phyloP scores from a whole-genome alignment of 768 basidiomycete genomes.

The Phallus indusiatus region DNA sequence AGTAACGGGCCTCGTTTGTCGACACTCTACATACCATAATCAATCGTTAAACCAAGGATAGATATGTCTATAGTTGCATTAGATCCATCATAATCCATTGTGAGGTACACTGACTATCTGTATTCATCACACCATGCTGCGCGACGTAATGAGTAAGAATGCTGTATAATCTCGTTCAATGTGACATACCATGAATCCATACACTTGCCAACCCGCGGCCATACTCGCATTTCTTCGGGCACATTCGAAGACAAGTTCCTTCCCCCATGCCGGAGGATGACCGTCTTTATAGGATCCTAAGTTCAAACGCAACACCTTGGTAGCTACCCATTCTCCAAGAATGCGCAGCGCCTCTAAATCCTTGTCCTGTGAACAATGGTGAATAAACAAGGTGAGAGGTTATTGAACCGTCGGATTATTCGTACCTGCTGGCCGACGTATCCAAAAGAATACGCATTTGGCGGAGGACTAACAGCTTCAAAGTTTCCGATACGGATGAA shows the following conservation, averaged over 20 bases:
- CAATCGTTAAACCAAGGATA: slow-evolving; percentile 37
- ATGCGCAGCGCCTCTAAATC: slow-evolving; percentile 67
- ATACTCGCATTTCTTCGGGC: slow-evolving; percentile 81
- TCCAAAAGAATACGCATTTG: slow-evolving; percentile 49
- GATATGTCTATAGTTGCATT: slow-evolving; percentile 23
- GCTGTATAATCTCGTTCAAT: neutral
- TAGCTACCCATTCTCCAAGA: slow-evolving; percentile 66
- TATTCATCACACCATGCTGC: slow-evolving; percentile 86
- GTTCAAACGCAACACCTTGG: slow-evolving; percentile 42
- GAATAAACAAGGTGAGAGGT: neutral
- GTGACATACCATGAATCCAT: slow-evolving; percentile 61
- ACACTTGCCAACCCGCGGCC: slow-evolving; percentile 94
- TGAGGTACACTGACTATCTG: slow-evolving; percentile 60
- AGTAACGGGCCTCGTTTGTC: neutral
- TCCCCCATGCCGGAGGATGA: slow-evolving; percentile 56
- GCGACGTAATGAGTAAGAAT: neutral
- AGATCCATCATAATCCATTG: neutral
- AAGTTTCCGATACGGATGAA: slow-evolving; percentile 91
- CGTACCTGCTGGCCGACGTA: slow-evolving; percentile 63
- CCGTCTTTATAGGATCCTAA: slow-evolving; percentile 14
- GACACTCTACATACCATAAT: slow-evolving; percentile 34
- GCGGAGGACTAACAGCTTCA: slow-evolving; percentile 71
- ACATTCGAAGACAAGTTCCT: slow-evolving; percentile 63
- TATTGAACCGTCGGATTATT: neutral
- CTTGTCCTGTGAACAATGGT: slow-evolving; percentile 22